Evolutionary conservation across 148 eudicot species (phyloP).

Genomic region (Rhododendron ferrugineum): DNA sequence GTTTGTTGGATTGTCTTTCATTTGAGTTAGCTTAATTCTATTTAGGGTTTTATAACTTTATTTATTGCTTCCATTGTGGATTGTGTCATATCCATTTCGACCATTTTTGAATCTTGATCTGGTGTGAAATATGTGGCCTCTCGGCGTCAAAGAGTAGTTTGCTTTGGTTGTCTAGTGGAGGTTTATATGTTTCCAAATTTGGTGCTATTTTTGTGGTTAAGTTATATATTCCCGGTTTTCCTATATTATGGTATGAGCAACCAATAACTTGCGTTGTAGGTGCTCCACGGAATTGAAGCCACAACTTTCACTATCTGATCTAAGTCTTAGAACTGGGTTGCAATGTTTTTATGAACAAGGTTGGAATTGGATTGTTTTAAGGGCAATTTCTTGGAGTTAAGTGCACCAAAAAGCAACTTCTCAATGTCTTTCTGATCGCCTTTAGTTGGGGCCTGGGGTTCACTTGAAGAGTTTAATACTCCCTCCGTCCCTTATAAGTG

Average conservation of each 20-base stretch:
- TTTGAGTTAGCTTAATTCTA: constrained; percentile 4
- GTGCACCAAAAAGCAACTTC: neutral
- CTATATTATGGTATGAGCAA: neutral
- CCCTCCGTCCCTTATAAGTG: too few relatives aligned
- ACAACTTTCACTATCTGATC: neutral
- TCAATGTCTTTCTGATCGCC: neutral
- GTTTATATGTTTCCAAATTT: neutral
- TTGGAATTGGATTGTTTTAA: neutral
- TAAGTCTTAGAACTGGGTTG: neutral
- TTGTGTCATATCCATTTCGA: neutral
- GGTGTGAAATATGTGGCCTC: neutral
- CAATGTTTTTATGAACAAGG: neutral
- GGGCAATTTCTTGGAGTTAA: neutral
- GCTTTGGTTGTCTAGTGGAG: neutral
- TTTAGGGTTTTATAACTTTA: neutral
- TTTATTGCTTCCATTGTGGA: neutral
- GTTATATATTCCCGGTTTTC: neutral
- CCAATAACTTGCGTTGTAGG: neutral
- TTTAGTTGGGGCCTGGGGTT: neutral
- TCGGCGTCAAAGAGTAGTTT: neutral
- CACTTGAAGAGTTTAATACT: neutral
- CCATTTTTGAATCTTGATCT: neutral
- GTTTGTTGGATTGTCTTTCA: neutral
- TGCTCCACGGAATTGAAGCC: neutral
- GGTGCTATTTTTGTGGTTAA: neutral